phyloP scores from a whole-genome alignment of 2,329 filamentous ascomycete genomes.

The Claviceps digitariae region DNA sequence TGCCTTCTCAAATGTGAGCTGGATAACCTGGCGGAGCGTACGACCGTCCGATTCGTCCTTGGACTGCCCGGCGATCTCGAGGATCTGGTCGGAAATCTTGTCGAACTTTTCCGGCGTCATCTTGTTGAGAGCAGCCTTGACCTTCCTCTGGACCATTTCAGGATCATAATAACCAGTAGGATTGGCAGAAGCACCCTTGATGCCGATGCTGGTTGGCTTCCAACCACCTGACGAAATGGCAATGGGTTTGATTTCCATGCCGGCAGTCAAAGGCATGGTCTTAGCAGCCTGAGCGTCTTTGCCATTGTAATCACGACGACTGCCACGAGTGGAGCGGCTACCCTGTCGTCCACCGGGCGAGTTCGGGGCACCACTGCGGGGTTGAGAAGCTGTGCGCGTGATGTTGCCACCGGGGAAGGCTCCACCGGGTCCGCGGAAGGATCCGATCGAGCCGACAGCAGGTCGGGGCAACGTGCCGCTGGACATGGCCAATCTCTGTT shows the following conservation, averaged over 20 bases:
- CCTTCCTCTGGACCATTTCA: conserved; percentile 93
- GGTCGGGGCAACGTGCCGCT: conserved; percentile 35
- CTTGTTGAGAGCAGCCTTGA: conserved; percentile 97
- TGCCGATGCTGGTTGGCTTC: conserved; percentile 67
- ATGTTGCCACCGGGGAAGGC: conserved; percentile 53
- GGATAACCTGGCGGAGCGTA: conserved; percentile 92
- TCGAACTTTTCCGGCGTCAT: conserved; percentile 99
- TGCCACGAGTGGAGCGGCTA: conserved; percentile 49
- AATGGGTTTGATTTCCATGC: conserved; percentile 70
- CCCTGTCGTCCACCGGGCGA: conserved; percentile 51
- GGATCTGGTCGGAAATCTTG: conserved; percentile 84
- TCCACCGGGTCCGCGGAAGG: conserved; percentile 29
- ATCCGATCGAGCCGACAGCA: conserved; percentile 26
- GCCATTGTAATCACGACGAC: conserved; percentile 46
- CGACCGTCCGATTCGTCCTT: conserved; percentile 91
- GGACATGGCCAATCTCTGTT: conserved; percentile 58
- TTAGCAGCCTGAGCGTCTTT: conserved; percentile 63
- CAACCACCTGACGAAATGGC: conserved; percentile 62
- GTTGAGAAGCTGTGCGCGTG: conserved; percentile 50
- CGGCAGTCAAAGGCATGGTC: conserved; percentile 82
- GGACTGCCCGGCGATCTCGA: conserved; percentile 84
- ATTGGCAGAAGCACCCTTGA: conserved; percentile 24
- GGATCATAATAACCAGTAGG: conserved; percentile 55
- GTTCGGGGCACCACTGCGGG: conserved; percentile 47
- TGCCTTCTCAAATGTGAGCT: conserved; percentile 97